These are phyloP conservation scores for Kwoniella mangroviensis DNA, from an alignment of 768 basidiomycete species.

Conservation along the genomic window DNA sequence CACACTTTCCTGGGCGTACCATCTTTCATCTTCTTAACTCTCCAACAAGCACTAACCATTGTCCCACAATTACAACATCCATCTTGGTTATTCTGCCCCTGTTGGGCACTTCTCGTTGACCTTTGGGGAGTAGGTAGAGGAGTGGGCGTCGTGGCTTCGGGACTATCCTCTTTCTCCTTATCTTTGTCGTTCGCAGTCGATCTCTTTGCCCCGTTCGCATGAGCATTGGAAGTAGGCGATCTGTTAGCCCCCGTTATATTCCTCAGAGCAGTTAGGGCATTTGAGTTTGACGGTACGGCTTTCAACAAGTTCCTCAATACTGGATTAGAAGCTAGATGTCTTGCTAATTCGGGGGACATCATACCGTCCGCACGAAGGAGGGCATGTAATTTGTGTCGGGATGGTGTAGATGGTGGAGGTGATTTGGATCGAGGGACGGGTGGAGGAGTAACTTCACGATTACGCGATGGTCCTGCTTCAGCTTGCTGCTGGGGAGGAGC, in stretches of 20 bases:
- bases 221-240: constrained; percentile 8
- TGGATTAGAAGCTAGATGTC: constrained; percentile 43
- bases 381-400: constrained; percentile 37
- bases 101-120: not conserved
- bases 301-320: constrained; percentile 43
- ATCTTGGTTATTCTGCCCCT: constrained; percentile 10
- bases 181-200: constrained; percentile 6
- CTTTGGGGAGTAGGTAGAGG: constrained; percentile 17
- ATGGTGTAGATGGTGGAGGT: constrained; percentile 51
- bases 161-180: constrained; percentile 24
- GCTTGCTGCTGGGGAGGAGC: constrained; percentile 11
- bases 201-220: constrained; percentile 10
- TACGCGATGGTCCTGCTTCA: constrained; percentile 13
- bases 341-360: constrained; percentile 45
- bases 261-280: constrained; percentile 14
- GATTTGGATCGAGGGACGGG: constrained; percentile 33
- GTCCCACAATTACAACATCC: constrained; percentile 51
- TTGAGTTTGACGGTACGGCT: constrained; percentile 34
- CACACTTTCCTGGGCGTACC: constrained; percentile 48
- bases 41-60: constrained; percentile 36
- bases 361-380: constrained; percentile 42
- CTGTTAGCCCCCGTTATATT: constrained; percentile 21
- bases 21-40: constrained; percentile 42
- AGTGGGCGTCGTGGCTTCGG: constrained; percentile 27
- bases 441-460: constrained; percentile 41